Evolutionary conservation across 2,329 filamentous ascomycete species (phyloP).

Genomic region (Metarhizium sp.): DNA sequence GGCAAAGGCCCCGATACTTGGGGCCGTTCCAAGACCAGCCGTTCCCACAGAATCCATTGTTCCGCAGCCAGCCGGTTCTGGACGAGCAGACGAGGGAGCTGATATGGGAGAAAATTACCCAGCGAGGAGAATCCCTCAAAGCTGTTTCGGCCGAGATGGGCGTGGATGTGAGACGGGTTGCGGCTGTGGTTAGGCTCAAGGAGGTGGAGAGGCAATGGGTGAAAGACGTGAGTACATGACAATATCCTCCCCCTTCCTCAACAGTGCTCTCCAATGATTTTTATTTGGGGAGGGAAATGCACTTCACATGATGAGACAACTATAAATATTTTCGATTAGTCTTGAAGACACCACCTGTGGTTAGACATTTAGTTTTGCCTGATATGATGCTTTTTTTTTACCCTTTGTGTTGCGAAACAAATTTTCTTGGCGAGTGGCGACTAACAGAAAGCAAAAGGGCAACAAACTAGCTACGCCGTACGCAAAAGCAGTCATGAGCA

Average conservation of each 20-base stretch:
- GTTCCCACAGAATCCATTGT: slow-evolving; percentile 66
- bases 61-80: slow-evolving; percentile 63
- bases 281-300: neutral
- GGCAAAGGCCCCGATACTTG: slow-evolving; percentile 26
- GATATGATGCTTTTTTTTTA: slow-evolving; percentile 2
- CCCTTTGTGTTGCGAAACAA: neutral
- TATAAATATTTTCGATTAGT: slow-evolving; percentile 89
- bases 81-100: slow-evolving; percentile 63
- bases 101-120: slow-evolving; percentile 61
- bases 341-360: slow-evolving; percentile 92
- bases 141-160: slow-evolving; percentile 67
- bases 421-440: neutral
- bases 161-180: slow-evolving; percentile 76
- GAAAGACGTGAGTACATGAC: slow-evolving; percentile 53
- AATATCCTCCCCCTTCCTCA: neutral
- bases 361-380: slow-evolving; percentile 48
- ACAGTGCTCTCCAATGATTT: slow-evolving; percentile 8
- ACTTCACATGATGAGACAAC: slow-evolving; percentile 46
- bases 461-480: slow-evolving; percentile 72
- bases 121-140: slow-evolving; percentile 59
- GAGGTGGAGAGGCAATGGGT: slow-evolving; percentile 75
- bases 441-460: slow-evolving; percentile 41
- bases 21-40: slow-evolving; percentile 37
- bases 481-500: slow-evolving; percentile 61
- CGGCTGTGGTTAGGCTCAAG: slow-evolving; percentile 76